Evolutionary conservation across 2,329 filamentous ascomycete genomes (phyloP).

Genomic region (Penicillium sp.): DNA sequence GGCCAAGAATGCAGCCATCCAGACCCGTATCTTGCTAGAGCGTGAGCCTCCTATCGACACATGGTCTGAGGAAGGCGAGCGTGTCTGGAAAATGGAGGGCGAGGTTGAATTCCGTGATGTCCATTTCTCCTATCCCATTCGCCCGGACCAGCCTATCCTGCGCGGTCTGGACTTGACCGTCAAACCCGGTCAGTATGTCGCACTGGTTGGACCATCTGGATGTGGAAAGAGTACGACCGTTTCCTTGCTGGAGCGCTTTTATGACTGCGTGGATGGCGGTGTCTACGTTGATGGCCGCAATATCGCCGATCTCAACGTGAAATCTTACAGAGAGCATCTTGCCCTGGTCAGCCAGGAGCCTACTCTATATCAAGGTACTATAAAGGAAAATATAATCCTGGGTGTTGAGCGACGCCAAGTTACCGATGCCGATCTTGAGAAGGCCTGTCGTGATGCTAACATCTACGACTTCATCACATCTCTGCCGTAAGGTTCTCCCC

Average conservation of each 20-base stretch:
- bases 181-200: constrained; percentile 54
- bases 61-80: constrained; percentile 70
- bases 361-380: constrained; percentile 88
- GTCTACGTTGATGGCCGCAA: constrained; percentile 81
- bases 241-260: constrained; percentile 88
- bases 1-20: constrained; percentile 76
- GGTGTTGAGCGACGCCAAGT: constrained; percentile 57
- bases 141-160: constrained; percentile 87
- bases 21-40: constrained; percentile 82
- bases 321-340: constrained; percentile 78
- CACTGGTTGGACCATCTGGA: constrained; percentile 88
- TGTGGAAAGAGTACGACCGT: constrained; percentile 96
- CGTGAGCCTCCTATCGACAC: constrained; percentile 77
- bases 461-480: constrained; percentile 91
- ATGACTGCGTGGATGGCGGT: constrained; percentile 78
- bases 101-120: constrained; percentile 87
- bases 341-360: constrained; percentile 93
- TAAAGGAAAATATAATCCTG: constrained; percentile 85
- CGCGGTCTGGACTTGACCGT: constrained; percentile 68
- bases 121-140: constrained; percentile 90
- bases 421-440: constrained; percentile 64
- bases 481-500: constrained; percentile 57
- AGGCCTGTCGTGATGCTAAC: constrained; percentile 84
- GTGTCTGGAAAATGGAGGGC: constrained; percentile 66
- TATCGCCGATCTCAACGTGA: constrained; percentile 76